Percentiles rank a stretch among this genome's conserved stretches.
phyloP scores from a whole-genome alignment of 2,329 filamentous ascomycete genomes.

The Fusarium albosuccineum region DNA sequence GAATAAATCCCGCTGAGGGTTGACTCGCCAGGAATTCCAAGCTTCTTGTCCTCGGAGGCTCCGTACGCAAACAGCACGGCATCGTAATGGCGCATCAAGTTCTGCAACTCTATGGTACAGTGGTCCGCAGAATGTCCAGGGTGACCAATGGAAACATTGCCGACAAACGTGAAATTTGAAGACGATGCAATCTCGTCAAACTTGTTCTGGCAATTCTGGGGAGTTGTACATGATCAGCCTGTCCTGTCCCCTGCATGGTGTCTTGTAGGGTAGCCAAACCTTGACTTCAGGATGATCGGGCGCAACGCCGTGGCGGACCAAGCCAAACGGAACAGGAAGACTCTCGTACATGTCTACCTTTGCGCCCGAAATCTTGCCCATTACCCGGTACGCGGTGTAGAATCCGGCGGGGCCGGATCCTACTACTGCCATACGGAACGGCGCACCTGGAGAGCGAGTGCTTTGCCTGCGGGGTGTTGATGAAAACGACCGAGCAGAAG shows the following conservation, averaged over 20 bases:
- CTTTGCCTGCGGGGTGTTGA: conserved; percentile 13
- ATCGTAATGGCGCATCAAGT: conserved; percentile 86
- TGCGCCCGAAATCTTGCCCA: conserved; percentile 79
- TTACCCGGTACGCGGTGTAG: conserved; percentile 89
- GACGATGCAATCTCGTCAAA: conserved; percentile 90
- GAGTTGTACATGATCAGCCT: conserved; percentile 11
- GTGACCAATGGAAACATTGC: conserved; percentile 85
- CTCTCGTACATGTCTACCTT: conserved; percentile 97
- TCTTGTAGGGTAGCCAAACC: conserved; percentile 60
- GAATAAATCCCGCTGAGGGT: conserved; percentile 81
- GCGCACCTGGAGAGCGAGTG: conserved; percentile 55
- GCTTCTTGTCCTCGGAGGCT: conserved; percentile 82
- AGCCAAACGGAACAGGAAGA: conserved; percentile 89
- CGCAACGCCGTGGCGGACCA: conserved; percentile 95
- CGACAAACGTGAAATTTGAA: conserved; percentile 88
- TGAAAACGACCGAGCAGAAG: conserved; percentile 23
- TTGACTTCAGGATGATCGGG: conserved; percentile 99
- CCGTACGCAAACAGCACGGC: conserved; percentile 94
- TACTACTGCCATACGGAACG: conserved; percentile 86
- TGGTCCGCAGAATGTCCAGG: conserved; percentile 54
- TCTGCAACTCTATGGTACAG: conserved; percentile 72
- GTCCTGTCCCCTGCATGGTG: not conserved
- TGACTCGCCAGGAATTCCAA: conserved; percentile 85
- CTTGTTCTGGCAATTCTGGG: conserved; percentile 91
- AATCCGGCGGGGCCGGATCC: conserved; percentile 97